A percentile compares a stretch with the other conserved stretches of the same genome.
phyloP scores from a whole-genome alignment of 2,329 filamentous ascomycete genomes.

The Ophiostoma quercus region DNA sequence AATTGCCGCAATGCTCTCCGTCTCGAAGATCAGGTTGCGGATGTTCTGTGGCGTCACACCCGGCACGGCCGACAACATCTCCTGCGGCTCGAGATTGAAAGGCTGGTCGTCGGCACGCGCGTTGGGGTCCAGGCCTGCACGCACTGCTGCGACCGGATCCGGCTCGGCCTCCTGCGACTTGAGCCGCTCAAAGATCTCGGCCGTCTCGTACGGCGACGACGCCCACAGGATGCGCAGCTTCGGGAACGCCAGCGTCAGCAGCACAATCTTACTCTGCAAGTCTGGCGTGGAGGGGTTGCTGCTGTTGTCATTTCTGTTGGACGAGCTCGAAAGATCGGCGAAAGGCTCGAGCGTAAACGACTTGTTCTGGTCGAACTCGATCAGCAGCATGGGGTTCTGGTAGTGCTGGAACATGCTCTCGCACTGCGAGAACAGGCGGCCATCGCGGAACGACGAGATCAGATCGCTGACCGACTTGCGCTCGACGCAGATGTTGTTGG shows the following conservation, averaged over 20 bases:
- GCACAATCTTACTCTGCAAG: conserved; percentile 83
- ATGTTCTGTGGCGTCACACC: conserved; percentile 78
- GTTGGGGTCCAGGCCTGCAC: conserved; percentile 66
- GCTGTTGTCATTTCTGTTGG: neutral
- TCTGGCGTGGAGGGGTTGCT: conserved; percentile 58
- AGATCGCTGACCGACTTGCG: conserved; percentile 89
- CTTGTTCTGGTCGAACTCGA: conserved; percentile 97
- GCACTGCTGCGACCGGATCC: conserved; percentile 80
- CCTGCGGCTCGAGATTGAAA: conserved; percentile 81
- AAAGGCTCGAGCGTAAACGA: conserved; percentile 89
- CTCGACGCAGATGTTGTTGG: conserved; percentile 86
- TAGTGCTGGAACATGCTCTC: conserved; percentile 96
- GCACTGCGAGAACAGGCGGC: conserved; percentile 83
- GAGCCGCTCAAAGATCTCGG: conserved; percentile 90
- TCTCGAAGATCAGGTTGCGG: conserved; percentile 63
- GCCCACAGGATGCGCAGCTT: conserved; percentile 90
- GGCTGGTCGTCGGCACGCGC: conserved; percentile 58
- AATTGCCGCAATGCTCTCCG: conserved; percentile 72
- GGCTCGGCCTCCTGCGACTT: conserved; percentile 88
- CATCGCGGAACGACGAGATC: conserved; percentile 86
- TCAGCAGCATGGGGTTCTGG: conserved; percentile 81
- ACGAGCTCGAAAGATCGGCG: conserved; percentile 51
- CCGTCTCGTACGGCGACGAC: conserved; percentile 87
- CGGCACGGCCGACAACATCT: conserved; percentile 81
- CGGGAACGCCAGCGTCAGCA: conserved; percentile 88